phyloP scores from a whole-genome alignment of 768 basidiomycete genomes.

The Auricularia sp. region DNA sequence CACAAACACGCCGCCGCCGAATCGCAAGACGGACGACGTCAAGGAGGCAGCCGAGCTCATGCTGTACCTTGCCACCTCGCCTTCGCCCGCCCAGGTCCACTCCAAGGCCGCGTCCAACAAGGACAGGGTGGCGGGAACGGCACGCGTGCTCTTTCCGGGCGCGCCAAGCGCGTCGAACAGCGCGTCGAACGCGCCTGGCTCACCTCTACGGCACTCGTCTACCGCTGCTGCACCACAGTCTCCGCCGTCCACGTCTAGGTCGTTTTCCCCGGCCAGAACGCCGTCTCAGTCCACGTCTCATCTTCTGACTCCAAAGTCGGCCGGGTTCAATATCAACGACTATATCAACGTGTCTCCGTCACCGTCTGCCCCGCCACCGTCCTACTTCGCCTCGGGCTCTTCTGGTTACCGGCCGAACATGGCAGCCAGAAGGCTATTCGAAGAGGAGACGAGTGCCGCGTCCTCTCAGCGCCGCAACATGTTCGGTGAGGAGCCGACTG shows the following conservation, averaged over 20 bases:
- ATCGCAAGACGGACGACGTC: constrained; percentile 26
- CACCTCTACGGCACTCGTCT: not conserved
- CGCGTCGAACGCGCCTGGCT: not conserved
- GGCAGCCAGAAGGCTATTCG: not conserved
- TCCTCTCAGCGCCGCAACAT: not conserved
- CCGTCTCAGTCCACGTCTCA: not conserved
- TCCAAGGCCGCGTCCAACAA: constrained; percentile 4
- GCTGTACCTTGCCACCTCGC: constrained; percentile 76
- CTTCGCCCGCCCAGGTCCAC: constrained; percentile 47
- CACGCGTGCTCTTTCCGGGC: constrained; percentile 5
- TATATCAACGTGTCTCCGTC: constrained; percentile 57
- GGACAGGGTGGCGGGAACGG: not conserved
- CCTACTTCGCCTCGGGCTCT: not conserved
- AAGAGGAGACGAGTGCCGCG: not conserved
- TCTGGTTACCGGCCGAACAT: not conserved
- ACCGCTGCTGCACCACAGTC: not conserved
- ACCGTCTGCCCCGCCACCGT: not conserved
- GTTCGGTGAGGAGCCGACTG: not conserved
- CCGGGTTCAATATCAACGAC: constrained; percentile 52
- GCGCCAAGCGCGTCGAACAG: not conserved
- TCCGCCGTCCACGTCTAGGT: not conserved
- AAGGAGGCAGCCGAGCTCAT: constrained; percentile 82
- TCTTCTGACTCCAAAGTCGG: not conserved
- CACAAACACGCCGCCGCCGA: constrained; percentile 30
- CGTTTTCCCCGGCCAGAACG: not conserved